These are phyloP conservation scores for Wickerhamomyces bovis DNA, from an alignment of 805 yeast species.

Conservation along the genomic window DNA sequence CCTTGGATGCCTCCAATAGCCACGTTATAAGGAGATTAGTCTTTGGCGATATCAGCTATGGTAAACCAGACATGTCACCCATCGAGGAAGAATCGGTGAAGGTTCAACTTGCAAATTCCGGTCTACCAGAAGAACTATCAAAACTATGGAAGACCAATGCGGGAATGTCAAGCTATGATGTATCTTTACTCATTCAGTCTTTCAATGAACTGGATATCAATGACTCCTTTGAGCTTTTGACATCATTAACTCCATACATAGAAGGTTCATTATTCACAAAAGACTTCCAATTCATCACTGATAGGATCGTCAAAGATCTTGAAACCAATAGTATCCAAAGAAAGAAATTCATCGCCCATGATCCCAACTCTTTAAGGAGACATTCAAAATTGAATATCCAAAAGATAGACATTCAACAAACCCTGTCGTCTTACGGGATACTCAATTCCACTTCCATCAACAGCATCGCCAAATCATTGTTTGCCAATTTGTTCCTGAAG, in stretches of 20 bases:
- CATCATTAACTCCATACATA: background rate
- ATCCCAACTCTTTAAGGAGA: background rate
- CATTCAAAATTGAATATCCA: constrained; percentile 10
- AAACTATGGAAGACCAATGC: background rate
- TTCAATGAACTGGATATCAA: constrained; percentile 1
- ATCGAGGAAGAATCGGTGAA: background rate
- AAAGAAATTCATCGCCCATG: background rate
- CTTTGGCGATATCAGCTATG: background rate
- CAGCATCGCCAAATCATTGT: constrained; percentile 4
- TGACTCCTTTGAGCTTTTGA: background rate
- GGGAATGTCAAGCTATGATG: background rate
- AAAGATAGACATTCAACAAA: constrained; percentile 13
- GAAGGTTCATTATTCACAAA: background rate
- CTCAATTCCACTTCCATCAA: background rate
- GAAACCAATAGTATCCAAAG: constrained; percentile 4
- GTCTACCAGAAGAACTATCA: background rate
- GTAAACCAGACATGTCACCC: background rate
- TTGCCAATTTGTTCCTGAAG: constrained; percentile 8
- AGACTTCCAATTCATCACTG: constrained; percentile 11
- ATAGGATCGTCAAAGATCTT: constrained; percentile 4
- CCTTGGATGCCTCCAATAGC: constrained; percentile 1
- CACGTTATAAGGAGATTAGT: background rate
- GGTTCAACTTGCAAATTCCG: background rate
- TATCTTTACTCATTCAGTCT: background rate
- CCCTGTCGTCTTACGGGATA: background rate